Base-by-base conservation (phyloP, 2,329 filamentous ascomycete genomes). In the Fusarium concolor region DNA sequence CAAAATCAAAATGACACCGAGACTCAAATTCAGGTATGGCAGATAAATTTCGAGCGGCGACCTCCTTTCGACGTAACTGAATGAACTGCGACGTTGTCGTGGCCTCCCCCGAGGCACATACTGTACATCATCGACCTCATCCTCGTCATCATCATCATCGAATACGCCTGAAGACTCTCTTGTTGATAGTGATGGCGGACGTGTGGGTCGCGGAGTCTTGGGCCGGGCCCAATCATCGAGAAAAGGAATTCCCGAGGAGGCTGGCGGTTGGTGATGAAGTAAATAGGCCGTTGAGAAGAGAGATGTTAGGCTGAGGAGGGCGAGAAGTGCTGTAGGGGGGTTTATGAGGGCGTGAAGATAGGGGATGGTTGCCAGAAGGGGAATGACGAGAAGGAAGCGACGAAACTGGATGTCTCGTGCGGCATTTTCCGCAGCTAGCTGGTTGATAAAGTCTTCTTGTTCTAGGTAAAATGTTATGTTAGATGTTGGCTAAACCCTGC, bases 281-380 rank as follows among this genome's bases (percentile, higher is more conserved):
- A 89, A 83, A 75, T 87, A 92, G 1, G 86, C 84, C 5, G 89
- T 91, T 4, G 85, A 85, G 18, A 84, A 79, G 18, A 94, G 84
- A 24, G 87, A 91, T 0, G 87, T 84, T n/a, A 92, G 80, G 43
- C 85, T 83, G 4, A 92, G 82, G 7, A 91, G 66, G 33, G 85
- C 79, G 42, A 86, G 76, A 9, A 87, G 75, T 17, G 81, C 64
- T 12, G 76, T 74, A 26, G 75, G 72, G 24, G 74, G 77, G 65
- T 72, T 79, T 56, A 77, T 76, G 55, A 78, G 79, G 64, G 66
- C 74, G 44, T 68, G 78, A 28, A 80, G 70, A 79, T 89, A 90
- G 38, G 88, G 84, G 17, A 89, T 58, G 5, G 83, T 77, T 49
- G 86, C 83, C 55, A 87, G 75, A 56, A 86, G 70, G 2, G 90